phyloP scores from a whole-genome alignment of 139 green algal species.

The Marvania coccoides region DNA sequence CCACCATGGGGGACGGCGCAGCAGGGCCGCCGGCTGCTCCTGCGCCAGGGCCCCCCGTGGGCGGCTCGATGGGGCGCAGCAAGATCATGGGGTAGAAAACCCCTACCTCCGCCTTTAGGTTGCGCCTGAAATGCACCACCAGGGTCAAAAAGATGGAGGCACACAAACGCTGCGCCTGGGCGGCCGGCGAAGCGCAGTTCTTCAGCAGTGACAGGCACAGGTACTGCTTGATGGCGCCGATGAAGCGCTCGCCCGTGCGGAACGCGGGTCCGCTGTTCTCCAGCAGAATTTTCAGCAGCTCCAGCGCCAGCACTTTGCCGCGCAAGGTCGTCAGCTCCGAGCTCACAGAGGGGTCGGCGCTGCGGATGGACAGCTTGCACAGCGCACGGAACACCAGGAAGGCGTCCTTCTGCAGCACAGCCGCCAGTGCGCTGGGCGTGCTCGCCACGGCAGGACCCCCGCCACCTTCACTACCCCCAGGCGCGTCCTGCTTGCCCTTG shows the following conservation, averaged over 20 bases:
- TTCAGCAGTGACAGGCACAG: constrained; percentile 93
- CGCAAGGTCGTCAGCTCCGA: constrained; percentile 61
- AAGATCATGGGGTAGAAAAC: constrained; percentile 98
- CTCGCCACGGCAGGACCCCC: background rate
- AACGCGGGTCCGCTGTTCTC: constrained; percentile 90
- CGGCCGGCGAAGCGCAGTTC: constrained; percentile 67
- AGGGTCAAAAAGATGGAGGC: constrained; percentile 92
- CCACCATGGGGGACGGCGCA: background rate
- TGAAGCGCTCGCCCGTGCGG: constrained; percentile 67
- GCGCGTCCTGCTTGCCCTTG: background rate
- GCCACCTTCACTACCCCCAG: background rate
- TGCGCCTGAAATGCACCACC: constrained; percentile 66
- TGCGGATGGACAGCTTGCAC: constrained; percentile 92
- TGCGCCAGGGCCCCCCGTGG: constrained; percentile 1
- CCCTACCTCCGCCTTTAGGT: constrained; percentile 88
- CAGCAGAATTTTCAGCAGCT: constrained; percentile 94
- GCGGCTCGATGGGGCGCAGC: constrained; percentile 75
- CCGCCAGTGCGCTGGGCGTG: background rate
- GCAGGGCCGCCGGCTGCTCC: background rate
- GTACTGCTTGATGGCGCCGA: constrained; percentile 86
- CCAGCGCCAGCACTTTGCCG: constrained; percentile 84
- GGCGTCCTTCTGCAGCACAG: constrained; percentile 77
- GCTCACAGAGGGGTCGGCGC: constrained; percentile 36
- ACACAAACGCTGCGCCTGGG: constrained; percentile 48
- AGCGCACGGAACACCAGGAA: constrained; percentile 96